Percentiles rank a stretch among this genome's conserved stretches.
Conservation (phyloP, 2,329 filamentous ascomycete genomes). For the Incumbomyces lentus region DNA sequence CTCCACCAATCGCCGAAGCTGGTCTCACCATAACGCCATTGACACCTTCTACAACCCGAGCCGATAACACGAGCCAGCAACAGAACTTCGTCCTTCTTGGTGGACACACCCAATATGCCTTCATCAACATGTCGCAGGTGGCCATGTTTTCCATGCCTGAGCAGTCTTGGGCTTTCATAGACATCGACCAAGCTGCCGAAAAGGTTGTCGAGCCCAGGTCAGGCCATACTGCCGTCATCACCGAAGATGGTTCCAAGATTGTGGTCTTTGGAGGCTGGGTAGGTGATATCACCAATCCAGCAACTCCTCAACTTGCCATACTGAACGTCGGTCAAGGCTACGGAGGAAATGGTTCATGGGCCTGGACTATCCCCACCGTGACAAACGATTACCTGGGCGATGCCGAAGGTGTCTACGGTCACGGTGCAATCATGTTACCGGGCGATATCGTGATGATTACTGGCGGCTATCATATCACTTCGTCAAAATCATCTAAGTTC, state of each 20-base stretch:
- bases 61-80: constrained; percentile 56
- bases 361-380: constrained; percentile 31
- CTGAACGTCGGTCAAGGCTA: constrained; percentile 66
- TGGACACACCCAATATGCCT: constrained; percentile 71
- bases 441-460: constrained; percentile 52
- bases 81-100: constrained; percentile 72
- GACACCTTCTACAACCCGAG: constrained; percentile 58
- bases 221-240: constrained; percentile 76
- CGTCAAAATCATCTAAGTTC: constrained; percentile 25
- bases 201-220: constrained; percentile 66
- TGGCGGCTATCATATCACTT: constrained; percentile 46
- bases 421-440: constrained; percentile 51
- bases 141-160: constrained; percentile 81
- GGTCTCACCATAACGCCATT: constrained; percentile 76
- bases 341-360: constrained; percentile 40
- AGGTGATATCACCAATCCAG: constrained; percentile 63
- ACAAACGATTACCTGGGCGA: constrained; percentile 31
- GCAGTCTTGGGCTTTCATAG: constrained; percentile 73
- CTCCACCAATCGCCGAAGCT: constrained; percentile 67
- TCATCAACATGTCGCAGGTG: constrained; percentile 88
- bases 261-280: constrained; percentile 88
- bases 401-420: constrained; percentile 48
- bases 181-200: constrained; percentile 42
- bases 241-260: constrained; percentile 65
- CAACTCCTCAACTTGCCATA: constrained; percentile 69